Evolutionary conservation across 2,329 filamentous ascomycete species (phyloP), one percentile per base, ranked within the genome.

Genomic region (Apiospora marii): DNA sequence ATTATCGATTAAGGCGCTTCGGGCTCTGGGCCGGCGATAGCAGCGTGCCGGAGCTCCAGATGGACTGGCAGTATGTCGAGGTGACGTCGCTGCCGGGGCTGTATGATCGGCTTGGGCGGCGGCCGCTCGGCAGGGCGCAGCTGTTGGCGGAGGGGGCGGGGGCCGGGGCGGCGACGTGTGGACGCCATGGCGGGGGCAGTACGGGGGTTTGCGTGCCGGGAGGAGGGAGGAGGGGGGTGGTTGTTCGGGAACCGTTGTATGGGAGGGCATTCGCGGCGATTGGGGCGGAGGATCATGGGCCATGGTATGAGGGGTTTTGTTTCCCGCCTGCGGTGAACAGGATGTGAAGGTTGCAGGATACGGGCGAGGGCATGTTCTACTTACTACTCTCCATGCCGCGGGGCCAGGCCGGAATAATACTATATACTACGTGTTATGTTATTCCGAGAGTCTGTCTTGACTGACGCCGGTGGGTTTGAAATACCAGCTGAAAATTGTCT

Each of bases 21-120:
- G 49, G n/a, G 2, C 2, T 19, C 58, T 64, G 8, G 3, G 3
- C 2, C 19, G 8, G 16, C 16, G 53, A 34, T 27, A 3, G 53
- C 4, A 53, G 30, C 53, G 53, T 61, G 53, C 53, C 53, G 7
- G 53, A 61, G 30, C 16, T 22, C 6, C 0, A 0, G 16, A 64
- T 64, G 58, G 34, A 13, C 3, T 64, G 58, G 58, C 58, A 64
- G 58, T 41, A 41, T 4, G 34, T 64, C 58, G 34, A 64, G 58
- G 1, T n/a, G 10, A 1, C 10, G 22, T 1, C 7, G 8, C 19
- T 64, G 34, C 4, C 34, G 19, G 58, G 8, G 58, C 58, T 64
- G 19, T 64, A 64, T 34, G 58, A 64, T 22, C 34, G 7, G 3
- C 58, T 64, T 12, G n/a, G 30, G 4, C 34, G 58, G 3, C 34